Evolutionary conservation across 179 eudicot species (phyloP), one percentile per base, ranked within the genome.

Genomic region (Vitellaria paradoxa): DNA sequence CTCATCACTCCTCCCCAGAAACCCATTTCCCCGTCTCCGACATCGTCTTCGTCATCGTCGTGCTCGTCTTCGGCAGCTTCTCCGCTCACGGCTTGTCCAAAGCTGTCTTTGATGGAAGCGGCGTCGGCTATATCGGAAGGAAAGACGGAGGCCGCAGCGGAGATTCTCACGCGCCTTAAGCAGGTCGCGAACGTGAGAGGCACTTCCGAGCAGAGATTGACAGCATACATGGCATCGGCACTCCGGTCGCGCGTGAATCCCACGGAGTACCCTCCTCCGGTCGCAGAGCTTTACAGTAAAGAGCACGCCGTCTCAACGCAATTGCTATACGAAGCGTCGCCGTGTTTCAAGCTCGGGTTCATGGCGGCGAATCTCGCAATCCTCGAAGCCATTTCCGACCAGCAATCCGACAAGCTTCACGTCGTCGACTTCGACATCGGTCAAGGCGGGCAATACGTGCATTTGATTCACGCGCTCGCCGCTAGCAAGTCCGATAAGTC

Each of bases 361-460:
- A 78, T 89, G 76, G 95, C 96, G 0, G 97, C 98, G 0, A 93
- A 96, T 70, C 76, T 88, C 1, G 93, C 90, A 3, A 88, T 93
- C 71, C 75, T 93, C 26, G 93, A 96, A 30, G 90, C 97, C 0
- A 86, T 86, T 0, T 65, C 91, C 0, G 70, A 81, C n/a, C 81
- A 80, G 61, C 79, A 45, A 3, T 17, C 23, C 45, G 42, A 30
- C 4, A 89, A 70, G 79, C 83, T 96, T 18, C 98, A 93, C 69
- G 86, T 96, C 0, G 37, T 30, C 37, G 37, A 30, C 37, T 30
- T 30, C 37, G 37, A 30, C 37, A 30, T 30, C 37, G 37, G 65
- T 93, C 79, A 86, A 0, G 98, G 96, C 1, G 79, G 84, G 3
- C 98, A 96, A 80, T 96, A 93, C 65, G 21, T 81, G 55, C 91